Evolutionary conservation across 139 green algal species (phyloP).

Genomic region (Closterium sp.): DNA sequence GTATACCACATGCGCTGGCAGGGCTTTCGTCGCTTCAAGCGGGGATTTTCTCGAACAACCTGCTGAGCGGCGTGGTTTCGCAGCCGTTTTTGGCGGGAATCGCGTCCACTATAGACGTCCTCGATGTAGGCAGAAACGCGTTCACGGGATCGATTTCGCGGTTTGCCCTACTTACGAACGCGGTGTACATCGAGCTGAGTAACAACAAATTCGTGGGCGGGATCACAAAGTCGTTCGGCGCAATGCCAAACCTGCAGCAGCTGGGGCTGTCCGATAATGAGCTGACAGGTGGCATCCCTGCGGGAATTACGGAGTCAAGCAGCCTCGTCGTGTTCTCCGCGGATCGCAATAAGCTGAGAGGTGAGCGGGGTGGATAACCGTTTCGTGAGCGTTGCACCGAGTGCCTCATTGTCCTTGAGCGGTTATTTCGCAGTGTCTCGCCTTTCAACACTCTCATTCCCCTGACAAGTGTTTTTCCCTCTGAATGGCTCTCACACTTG

Average conservation of each 20-base stretch:
- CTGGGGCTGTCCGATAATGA: conserved; percentile 2
- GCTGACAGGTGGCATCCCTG: conserved; percentile 19
- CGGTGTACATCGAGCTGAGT: not conserved
- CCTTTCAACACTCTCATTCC: too few species aligned
- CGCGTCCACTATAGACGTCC: not conserved
- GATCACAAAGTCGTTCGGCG: not conserved
- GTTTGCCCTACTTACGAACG: not conserved
- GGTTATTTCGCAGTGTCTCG: too few species aligned
- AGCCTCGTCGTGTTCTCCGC: not conserved
- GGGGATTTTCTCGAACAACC: not conserved
- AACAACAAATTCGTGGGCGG: not conserved
- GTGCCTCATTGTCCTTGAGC: too few species aligned
- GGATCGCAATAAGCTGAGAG: not conserved
- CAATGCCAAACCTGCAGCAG: not conserved
- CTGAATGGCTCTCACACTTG: not conserved
- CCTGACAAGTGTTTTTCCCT: too few species aligned
- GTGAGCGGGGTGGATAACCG: not conserved
- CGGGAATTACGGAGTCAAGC: not conserved
- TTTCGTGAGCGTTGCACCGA: too few species aligned
- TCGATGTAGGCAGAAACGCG: not conserved
- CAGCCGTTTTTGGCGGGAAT: not conserved
- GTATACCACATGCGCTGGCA: conserved; percentile 7
- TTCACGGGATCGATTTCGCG: not conserved
- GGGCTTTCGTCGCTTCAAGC: not conserved
- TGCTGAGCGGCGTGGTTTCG: not conserved